Conservation (phyloP, 176 grass and related monocot species). For the Aechmea fasciata region DNA sequence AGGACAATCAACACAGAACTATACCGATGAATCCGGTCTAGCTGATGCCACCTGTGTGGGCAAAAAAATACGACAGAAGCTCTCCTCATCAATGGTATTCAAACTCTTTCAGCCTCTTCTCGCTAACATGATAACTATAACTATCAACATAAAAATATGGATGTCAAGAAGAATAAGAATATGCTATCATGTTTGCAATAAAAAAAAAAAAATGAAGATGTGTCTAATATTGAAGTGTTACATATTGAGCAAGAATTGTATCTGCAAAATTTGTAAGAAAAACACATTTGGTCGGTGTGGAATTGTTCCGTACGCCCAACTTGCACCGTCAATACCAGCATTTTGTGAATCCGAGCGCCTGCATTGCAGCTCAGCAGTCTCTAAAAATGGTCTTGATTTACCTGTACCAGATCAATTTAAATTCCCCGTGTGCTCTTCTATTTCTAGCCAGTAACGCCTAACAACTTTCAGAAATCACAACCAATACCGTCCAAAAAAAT, state of each 20-base stretch:
- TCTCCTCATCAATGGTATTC: too few relatives aligned
- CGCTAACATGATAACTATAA: too few relatives aligned
- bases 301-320: not conserved
- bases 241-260: not conserved
- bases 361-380: too few relatives aligned
- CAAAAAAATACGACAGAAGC: too few relatives aligned
- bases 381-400: too few relatives aligned
- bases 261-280: not conserved
- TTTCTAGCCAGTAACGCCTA: not conserved
- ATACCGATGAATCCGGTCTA: too few relatives aligned
- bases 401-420: too few relatives aligned
- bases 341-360: not conserved
- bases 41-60: too few relatives aligned
- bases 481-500: not conserved
- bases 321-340: not conserved
- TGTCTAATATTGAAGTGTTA: not conserved
- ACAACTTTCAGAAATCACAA: not conserved
- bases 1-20: too few relatives aligned
- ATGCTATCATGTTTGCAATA: not conserved
- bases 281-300: not conserved
- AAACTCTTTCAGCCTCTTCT: too few relatives aligned
- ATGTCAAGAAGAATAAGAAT: not conserved
- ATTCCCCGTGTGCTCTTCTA: not conserved
- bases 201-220: not conserved
- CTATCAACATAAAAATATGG: not conserved